Evolutionary conservation across 1,139 yeast genomes (phyloP).

Genomic region (Pichia norvegensis): DNA sequence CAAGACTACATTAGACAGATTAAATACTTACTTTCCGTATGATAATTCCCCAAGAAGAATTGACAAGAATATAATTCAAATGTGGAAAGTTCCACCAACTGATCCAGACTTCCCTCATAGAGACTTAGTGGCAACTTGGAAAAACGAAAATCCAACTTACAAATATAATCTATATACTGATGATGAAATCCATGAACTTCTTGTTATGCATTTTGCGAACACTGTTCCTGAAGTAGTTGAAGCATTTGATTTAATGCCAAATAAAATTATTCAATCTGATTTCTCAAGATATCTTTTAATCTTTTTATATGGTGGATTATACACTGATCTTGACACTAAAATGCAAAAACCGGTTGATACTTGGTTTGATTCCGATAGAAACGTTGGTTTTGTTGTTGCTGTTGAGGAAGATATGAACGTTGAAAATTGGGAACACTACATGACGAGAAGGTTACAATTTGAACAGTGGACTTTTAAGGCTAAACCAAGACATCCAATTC

Average conservation of each 20-base stretch:
- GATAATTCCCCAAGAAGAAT: slow-evolving; percentile 33
- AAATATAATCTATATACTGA: slow-evolving; percentile 59
- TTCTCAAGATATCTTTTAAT: slow-evolving; percentile 46
- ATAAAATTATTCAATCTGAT: slow-evolving; percentile 47
- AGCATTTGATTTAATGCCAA: slow-evolving; percentile 47
- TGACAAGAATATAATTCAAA: slow-evolving; percentile 98
- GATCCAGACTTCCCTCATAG: slow-evolving; percentile 53
- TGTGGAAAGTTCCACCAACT: slow-evolving; percentile 72
- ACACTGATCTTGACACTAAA: slow-evolving; percentile 46
- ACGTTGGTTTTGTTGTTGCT: slow-evolving; percentile 30
- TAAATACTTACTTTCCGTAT: slow-evolving; percentile 26
- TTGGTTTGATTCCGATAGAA: slow-evolving; percentile 33
- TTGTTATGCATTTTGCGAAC: slow-evolving; percentile 24
- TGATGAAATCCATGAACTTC: slow-evolving; percentile 30
- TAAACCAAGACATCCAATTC: slow-evolving; percentile 47
- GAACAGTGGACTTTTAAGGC: slow-evolving; percentile 41
- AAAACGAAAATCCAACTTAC: slow-evolving; percentile 51
- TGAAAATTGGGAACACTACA: slow-evolving; percentile 30
- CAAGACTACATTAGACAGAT: slow-evolving; percentile 25
- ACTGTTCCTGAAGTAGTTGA: slow-evolving; percentile 42
- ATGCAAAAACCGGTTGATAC: slow-evolving; percentile 28
- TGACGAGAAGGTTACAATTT: slow-evolving; percentile 36
- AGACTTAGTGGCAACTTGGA: slow-evolving; percentile 39
- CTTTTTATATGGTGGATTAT: slow-evolving; percentile 49
- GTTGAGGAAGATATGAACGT: slow-evolving; percentile 29